Conservation (phyloP, 441 rosid species). For the Pelargonium cotyledonis region DNA sequence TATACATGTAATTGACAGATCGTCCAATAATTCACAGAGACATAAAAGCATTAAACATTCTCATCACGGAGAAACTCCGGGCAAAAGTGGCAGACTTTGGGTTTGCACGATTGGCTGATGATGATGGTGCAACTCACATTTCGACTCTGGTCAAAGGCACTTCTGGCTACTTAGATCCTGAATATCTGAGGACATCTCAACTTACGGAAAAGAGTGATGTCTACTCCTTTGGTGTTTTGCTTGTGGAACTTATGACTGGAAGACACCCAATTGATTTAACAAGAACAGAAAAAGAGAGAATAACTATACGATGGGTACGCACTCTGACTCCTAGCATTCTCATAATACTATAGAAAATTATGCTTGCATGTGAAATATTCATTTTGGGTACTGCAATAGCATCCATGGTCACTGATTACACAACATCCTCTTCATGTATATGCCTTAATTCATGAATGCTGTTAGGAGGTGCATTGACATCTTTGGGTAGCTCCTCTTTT, state of each 20-base stretch:
- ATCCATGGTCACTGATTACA: no score
- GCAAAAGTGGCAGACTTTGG: conserved; percentile 94
- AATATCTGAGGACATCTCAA: conserved; percentile 78
- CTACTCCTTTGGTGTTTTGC: conserved; percentile 85
- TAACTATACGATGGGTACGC: conserved; percentile 75
- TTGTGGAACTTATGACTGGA: conserved; percentile 71
- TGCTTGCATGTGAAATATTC: not conserved
- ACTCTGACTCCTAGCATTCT: conserved; percentile 13
- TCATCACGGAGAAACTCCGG: conserved; percentile 72
- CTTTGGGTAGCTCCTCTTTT: no score
- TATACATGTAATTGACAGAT: conserved; percentile 32
- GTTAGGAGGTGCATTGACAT: no score
- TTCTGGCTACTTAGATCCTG: conserved; percentile 90
- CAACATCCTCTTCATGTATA: no score
- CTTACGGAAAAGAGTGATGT: conserved; percentile 94
- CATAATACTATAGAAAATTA: not conserved
- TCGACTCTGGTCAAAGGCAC: conserved; percentile 98
- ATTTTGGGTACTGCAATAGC: not conserved
- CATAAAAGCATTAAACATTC: conserved; percentile 89
- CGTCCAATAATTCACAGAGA: conserved; percentile 94
- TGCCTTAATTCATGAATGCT: no score
- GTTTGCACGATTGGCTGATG: conserved; percentile 78
- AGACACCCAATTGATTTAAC: conserved; percentile 85
- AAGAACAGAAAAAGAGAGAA: conserved; percentile 60
- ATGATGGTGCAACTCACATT: conserved; percentile 67